Conservation (phyloP, 352 stramenopile species). For the Globisporangium iwayamae region DNA sequence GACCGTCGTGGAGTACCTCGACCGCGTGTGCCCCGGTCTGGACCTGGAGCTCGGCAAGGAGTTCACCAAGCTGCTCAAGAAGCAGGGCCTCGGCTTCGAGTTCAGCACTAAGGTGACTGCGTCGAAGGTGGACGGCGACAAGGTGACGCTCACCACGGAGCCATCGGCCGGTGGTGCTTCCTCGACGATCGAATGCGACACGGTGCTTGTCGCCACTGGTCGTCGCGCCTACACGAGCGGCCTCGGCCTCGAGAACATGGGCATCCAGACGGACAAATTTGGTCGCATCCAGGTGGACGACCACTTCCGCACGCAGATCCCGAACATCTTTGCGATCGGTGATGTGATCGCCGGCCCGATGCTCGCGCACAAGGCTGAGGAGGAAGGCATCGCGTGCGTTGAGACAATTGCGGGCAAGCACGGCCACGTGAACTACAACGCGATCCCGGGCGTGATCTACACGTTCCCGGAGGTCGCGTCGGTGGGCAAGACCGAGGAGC, state of each 20-base stretch:
- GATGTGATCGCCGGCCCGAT: slow-evolving; percentile 98
- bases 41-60: slow-evolving; percentile 95
- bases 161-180: slow-evolving; percentile 55
- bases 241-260: slow-evolving; percentile 96
- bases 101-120: slow-evolving; percentile 96
- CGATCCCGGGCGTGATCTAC: slow-evolving; percentile 98
- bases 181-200: slow-evolving; percentile 70
- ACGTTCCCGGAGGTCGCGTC: slow-evolving; percentile 96
- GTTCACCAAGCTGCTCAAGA: slow-evolving; percentile 97
- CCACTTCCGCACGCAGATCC: slow-evolving; percentile 95
- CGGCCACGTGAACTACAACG: slow-evolving; percentile 99
- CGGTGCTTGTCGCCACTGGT: slow-evolving; percentile 84
- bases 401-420: slow-evolving; percentile 97
- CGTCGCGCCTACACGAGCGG: slow-evolving; percentile 95
- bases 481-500: slow-evolving; percentile 97
- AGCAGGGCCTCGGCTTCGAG: slow-evolving; percentile 98
- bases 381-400: slow-evolving; percentile 97
- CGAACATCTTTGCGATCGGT: slow-evolving; percentile 95
- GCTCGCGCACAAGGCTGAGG: slow-evolving; percentile 99
- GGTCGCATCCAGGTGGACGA: slow-evolving; percentile 96
- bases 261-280: slow-evolving; percentile 96
- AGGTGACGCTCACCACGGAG: slow-evolving; percentile 96
- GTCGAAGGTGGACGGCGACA: slow-evolving; percentile 89
- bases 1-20: slow-evolving; percentile 98
- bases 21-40: slow-evolving; percentile 91